Percentiles rank a stretch among this genome's conserved stretches.
Conservation (phyloP, 495 filamentous ascomycete genomes). For the Daldinia loculata region DNA sequence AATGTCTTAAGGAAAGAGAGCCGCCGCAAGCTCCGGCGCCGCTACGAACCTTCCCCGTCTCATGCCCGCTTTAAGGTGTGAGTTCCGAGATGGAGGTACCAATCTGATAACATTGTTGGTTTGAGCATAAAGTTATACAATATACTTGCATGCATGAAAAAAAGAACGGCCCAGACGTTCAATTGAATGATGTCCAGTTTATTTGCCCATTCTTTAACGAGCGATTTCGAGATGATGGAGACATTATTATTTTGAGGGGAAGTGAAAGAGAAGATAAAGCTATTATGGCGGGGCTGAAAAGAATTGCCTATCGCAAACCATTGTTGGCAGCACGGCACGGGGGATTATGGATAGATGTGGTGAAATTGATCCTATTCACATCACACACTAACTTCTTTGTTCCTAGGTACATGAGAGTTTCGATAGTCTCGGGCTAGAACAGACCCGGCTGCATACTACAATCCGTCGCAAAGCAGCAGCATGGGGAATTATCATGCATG, state of each 20-base stretch:
- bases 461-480: conserved; percentile 23
- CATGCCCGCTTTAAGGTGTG: conserved; percentile 8
- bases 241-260: neutral
- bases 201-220: neutral
- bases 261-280: neutral
- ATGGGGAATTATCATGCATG: conserved; percentile 33
- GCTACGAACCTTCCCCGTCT: conserved; percentile 6
- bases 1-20: conserved; percentile 1
- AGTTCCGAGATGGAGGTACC: conserved; percentile 9
- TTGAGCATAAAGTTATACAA: neutral
- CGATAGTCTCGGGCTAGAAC: conserved; percentile 31
- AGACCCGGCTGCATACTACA: conserved; percentile 14
- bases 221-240: neutral
- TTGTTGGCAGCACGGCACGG: conserved; percentile 19
- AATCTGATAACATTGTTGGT: neutral
- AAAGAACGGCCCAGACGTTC: neutral
- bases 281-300: conserved; percentile 14
- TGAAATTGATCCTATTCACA: conserved; percentile 1
- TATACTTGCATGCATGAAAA: neutral
- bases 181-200: neutral
- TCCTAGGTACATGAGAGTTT: conserved; percentile 23
- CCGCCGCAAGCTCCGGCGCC: conserved; percentile 32
- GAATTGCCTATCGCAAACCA: conserved; percentile 30
- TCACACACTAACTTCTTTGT: neutral
- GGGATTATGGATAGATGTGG: conserved; percentile 8